Percentiles rank a stretch among this genome's conserved stretches.
Conservation (phyloP, 441 rosid species). For the Viola pubescens region DNA sequence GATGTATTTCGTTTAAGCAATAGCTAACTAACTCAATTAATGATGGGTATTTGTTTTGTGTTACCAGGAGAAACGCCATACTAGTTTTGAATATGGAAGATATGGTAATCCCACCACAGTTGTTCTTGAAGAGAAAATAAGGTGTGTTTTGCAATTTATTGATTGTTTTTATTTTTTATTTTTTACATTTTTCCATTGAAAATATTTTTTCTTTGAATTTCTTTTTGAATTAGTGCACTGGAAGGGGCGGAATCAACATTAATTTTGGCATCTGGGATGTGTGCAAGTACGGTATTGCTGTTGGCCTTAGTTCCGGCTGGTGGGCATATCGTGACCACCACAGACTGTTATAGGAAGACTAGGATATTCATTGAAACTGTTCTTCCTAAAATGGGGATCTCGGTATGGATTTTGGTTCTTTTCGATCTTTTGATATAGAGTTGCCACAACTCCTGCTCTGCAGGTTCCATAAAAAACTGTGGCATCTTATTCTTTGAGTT, state of each 20-base stretch:
- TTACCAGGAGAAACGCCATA: slow-evolving; percentile 65
- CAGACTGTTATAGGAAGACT: slow-evolving; percentile 92
- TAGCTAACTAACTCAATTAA: not conserved
- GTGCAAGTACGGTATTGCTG: slow-evolving; percentile 82
- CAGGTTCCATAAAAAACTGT: not conserved
- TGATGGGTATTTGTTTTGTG: slow-evolving; percentile 1
- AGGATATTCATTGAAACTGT: slow-evolving; percentile 87
- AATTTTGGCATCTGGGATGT: slow-evolving; percentile 97
- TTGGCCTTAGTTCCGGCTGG: slow-evolving; percentile 96
- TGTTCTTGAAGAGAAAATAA: slow-evolving; percentile 74
- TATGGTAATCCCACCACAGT: slow-evolving; percentile 97
- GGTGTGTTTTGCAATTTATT: slow-evolving; percentile 30
- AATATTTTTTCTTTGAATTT: not conserved
- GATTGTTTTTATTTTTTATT: slow-evolving; percentile 1
- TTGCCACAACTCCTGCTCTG: not conserved
- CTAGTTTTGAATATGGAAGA: slow-evolving; percentile 92
- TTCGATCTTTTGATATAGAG: slow-evolving; percentile 3
- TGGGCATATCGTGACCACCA: slow-evolving; percentile 93
- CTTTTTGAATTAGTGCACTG: slow-evolving; percentile 49
- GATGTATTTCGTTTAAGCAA: too few relatives aligned
- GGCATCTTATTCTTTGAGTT: not conserved
- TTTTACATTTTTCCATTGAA: not conserved
- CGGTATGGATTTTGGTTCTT: slow-evolving; percentile 30
- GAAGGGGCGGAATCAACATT: slow-evolving; percentile 96
- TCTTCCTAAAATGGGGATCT: slow-evolving; percentile 91